Percentiles rank a stretch among this genome's conserved stretches.
Evolutionary conservation across 108 stramenopile genomes (phyloP).

Genomic region (Chaetoceros tenuissimus): DNA sequence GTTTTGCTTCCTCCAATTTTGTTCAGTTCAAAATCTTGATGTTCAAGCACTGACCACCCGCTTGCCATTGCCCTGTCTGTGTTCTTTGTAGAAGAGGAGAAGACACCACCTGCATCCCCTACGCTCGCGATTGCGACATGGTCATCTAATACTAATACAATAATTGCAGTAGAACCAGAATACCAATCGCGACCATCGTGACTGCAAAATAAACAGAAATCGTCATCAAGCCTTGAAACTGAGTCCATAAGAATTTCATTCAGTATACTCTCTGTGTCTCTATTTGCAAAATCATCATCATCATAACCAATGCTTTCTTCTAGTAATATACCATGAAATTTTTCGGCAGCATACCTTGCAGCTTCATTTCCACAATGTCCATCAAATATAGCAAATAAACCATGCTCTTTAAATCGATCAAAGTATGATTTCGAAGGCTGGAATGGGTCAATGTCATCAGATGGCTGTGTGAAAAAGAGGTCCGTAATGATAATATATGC

Average conservation of each 20-base stretch:
- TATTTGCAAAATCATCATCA: neutral
- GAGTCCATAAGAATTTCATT: slow-evolving; percentile 8
- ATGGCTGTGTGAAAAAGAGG: slow-evolving; percentile 10
- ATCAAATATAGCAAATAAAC: slow-evolving; percentile 76
- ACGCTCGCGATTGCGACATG: slow-evolving; percentile 55
- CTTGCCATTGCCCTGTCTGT: slow-evolving; percentile 6
- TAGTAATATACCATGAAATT: slow-evolving; percentile 33
- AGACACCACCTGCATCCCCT: slow-evolving; percentile 68
- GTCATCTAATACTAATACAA: slow-evolving; percentile 49
- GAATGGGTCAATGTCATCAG: neutral
- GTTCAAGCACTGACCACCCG: slow-evolving; percentile 17
- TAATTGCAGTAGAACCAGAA: slow-evolving; percentile 66
- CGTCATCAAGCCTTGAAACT: slow-evolving; percentile 47
- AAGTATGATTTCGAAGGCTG: slow-evolving; percentile 2
- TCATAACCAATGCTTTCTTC: slow-evolving; percentile 14
- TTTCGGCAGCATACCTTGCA: slow-evolving; percentile 62
- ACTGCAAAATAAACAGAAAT: slow-evolving; percentile 58
- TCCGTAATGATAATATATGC: slow-evolving; percentile 53
- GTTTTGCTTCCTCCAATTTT: slow-evolving; percentile 15
- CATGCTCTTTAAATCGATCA: slow-evolving; percentile 24
- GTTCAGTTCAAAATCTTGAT: slow-evolving; percentile 12
- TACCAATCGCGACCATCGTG: slow-evolving; percentile 70
- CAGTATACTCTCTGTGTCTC: neutral
- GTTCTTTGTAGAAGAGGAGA: slow-evolving; percentile 10
- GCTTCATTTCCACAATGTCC: slow-evolving; percentile 78